phyloP scores from a whole-genome alignment of 441 rosid species.

The Croton laevigatus region DNA sequence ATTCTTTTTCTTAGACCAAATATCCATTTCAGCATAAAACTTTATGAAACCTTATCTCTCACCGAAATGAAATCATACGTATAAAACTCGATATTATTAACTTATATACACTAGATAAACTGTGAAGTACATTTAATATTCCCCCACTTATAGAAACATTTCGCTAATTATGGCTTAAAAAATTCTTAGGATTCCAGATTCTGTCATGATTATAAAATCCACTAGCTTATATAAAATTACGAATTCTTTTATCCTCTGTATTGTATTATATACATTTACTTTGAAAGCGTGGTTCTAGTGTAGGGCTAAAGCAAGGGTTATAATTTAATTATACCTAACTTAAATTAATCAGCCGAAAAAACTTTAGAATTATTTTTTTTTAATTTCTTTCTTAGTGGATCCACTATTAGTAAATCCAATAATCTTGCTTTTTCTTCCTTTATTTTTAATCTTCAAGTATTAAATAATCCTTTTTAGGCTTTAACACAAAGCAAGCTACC shows the following conservation, averaged over 20 bases:
- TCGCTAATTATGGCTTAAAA: slow-evolving; percentile 9
- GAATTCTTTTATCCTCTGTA: not conserved
- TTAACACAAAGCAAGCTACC: slow-evolving; percentile 8
- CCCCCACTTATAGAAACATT: slow-evolving; percentile 1
- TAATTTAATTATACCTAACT: slow-evolving; percentile 10
- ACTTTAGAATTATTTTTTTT: not conserved
- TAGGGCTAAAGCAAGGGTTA: slow-evolving; percentile 19
- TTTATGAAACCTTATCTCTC: too few relatives aligned
- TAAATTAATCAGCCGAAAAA: not conserved
- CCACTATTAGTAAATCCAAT: not conserved
- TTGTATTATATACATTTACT: not conserved
- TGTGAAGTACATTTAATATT: not conserved
- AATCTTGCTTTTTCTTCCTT: not conserved
- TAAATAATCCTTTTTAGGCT: not conserved
- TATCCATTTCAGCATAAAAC: too few relatives aligned
- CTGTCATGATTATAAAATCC: slow-evolving; percentile 16
- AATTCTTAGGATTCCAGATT: slow-evolving; percentile 16
- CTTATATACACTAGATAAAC: too few relatives aligned
- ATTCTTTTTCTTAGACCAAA: too few relatives aligned
- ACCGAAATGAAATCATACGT: too few relatives aligned
- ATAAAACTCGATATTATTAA: too few relatives aligned
- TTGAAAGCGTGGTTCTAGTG: slow-evolving; percentile 17
- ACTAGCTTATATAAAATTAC: slow-evolving; percentile 1
- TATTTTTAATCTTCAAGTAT: not conserved
- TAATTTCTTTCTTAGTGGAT: too few relatives aligned